Percentiles rank a stretch among this genome's conserved stretches.
Evolutionary conservation across 345 rosid genomes (phyloP).

Genomic region (Zanthoxylum bungeanum): DNA sequence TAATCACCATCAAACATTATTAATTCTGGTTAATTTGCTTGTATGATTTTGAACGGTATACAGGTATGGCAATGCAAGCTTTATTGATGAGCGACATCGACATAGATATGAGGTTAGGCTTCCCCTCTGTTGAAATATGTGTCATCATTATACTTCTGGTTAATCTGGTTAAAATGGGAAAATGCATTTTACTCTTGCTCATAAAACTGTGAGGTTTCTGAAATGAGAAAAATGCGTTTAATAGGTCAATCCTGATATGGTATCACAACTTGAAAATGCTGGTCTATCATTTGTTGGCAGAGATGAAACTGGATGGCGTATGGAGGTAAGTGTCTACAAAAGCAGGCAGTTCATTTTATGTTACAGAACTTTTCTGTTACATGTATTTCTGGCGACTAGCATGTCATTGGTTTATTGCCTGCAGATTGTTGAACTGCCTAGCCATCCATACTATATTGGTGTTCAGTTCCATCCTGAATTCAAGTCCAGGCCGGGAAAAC

Average conservation of each 20-base stretch:
- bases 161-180: no score
- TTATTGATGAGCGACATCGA: constrained; percentile 74
- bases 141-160: no score
- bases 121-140: neutral
- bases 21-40: constrained; percentile 2
- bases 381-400: neutral
- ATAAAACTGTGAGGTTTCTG: neutral
- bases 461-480: constrained; percentile 97
- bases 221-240: constrained; percentile 4
- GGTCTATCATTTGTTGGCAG: constrained; percentile 78
- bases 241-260: constrained; percentile 78
- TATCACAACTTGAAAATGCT: constrained; percentile 57
- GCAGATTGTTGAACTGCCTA: constrained; percentile 60
- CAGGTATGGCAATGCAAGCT: constrained; percentile 66
- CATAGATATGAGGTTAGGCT: constrained; percentile 74
- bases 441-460: constrained; percentile 66
- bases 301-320: constrained; percentile 66
- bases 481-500: constrained; percentile 93
- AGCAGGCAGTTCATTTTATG: neutral
- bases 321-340: constrained; percentile 53
- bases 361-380: neutral
- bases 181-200: neutral
- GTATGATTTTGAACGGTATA: constrained; percentile 12
- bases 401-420: constrained; percentile 13
- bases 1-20: neutral